Evolutionary conservation across 2,329 filamentous ascomycete genomes (phyloP), one percentile per base, ranked within the genome.

Genomic region (Nothomitra cinnamomea): DNA sequence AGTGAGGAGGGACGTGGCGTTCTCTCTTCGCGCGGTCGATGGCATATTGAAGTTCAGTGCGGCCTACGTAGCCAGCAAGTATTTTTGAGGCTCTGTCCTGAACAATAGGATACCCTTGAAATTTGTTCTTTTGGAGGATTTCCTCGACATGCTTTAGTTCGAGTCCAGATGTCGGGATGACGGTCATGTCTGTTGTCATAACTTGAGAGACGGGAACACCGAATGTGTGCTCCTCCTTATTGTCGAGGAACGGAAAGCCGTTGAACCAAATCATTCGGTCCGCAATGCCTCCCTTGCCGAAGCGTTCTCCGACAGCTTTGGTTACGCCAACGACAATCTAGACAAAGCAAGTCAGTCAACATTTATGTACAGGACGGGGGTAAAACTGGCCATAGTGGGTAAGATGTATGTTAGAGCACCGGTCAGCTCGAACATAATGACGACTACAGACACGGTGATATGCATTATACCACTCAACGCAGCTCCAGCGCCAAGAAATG

Each of bases 251-350:
- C 0, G 92, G 92, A 62, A 95, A 95, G 1, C 92, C 92, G 61
- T 87, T 96, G 70, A 95, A 95, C 83, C 88, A 95, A 61, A 98
- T 98, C 87, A 95, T 95, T 57, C 88, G 83, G 66, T 98, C 92
- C 21, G 92, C 92, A 55, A 98, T 96, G 48, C 92, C 92, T 28
- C 90, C 92, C 64, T 90, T 94, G n/a, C 88, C 87, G 63, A 94
- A 92, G 12, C 88, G 75, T 59, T 94, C 87, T 57, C 85, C 82
- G 48, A 98, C 86, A 13, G 86, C 86, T 71, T 98, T 98, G 40
- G 90, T 96, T 32, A 95, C 85, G 50, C 92, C 92, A 1, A 96
- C 92, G 0, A 96, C 92, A 60, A 98, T 95, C 74, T 77, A 53
- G 3, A 28, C 50, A 52, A 25, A 25, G 53, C 56, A 57, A 60